Conservation (phyloP, 768 basidiomycete genomes). For the Naganishia onofrii region DNA sequence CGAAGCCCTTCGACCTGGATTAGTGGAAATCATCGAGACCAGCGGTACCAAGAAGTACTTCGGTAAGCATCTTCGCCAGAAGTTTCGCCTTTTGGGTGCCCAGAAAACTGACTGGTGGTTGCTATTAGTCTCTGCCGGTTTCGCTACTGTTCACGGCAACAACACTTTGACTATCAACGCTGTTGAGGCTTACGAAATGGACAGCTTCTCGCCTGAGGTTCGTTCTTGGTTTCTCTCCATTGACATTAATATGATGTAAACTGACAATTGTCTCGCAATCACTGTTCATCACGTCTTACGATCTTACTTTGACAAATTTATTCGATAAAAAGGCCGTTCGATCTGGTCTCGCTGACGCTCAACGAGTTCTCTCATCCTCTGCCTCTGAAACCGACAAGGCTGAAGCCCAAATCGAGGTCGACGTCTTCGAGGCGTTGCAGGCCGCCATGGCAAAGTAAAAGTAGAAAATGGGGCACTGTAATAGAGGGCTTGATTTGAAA, state of each 20-base stretch:
- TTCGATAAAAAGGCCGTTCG: conserved; percentile 71
- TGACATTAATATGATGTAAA: background rate
- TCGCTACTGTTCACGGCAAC: conserved; percentile 95
- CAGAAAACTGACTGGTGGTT: background rate
- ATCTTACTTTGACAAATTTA: too few relatives aligned
- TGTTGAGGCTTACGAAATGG: conserved; percentile 89
- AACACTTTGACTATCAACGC: conserved; percentile 96
- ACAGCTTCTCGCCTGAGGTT: conserved; percentile 86
- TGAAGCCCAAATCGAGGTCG: conserved; percentile 89
- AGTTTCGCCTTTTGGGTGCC: background rate
- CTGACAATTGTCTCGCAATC: background rate
- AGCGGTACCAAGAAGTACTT: conserved; percentile 84
- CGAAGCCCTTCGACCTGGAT: conserved; percentile 87
- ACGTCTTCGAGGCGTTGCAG: conserved; percentile 94
- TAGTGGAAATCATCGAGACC: conserved; percentile 86
- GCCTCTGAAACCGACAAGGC: conserved; percentile 90
- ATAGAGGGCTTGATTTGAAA: conserved; percentile 13
- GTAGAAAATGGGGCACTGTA: conserved; percentile 13
- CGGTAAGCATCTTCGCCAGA: conserved; percentile 60
- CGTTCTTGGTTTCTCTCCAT: conserved; percentile 36
- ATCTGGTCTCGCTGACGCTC: conserved; percentile 80
- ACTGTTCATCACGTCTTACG: conserved; percentile 22
- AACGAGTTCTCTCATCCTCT: conserved; percentile 72
- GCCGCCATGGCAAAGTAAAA: conserved; percentile 63
- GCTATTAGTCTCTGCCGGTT: conserved; percentile 80